Evolutionary conservation across 306 rosid species (phyloP), one percentile per base, ranked within the genome.

Genomic region (Citrullus mucosospermus): DNA sequence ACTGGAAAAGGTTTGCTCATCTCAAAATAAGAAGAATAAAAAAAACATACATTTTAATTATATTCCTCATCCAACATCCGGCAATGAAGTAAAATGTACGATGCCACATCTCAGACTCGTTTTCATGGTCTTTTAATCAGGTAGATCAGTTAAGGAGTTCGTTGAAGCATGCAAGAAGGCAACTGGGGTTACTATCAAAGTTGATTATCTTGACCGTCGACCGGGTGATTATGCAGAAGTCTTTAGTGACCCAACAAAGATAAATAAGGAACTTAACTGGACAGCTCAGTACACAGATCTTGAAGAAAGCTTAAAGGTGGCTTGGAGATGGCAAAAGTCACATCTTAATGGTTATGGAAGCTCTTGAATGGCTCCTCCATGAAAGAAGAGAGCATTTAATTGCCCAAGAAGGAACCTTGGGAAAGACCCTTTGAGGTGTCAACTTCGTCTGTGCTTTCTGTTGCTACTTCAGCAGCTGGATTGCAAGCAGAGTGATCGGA

Each of bases 131-230:
- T 82, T 75, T 36, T 75, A 75, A 66, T 53, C 89, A 91, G 98
- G 97, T 83, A 87, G 97, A 73, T 95, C 99, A 55, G 97, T 95
- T 32, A 91, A 84, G 86, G 97, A 95, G 84, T 95, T 95, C 83
- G 99, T 95, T 53, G 84, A 86, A 80, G 99, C 99, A n/a, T 95
- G 99, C 78, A 95, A 92, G 83, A 88, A 90, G 86, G 97, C 97
- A 10, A 92, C 97, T 16, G 97, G 96, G 7, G 84, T 78, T 11
- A 76, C 88, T 79, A 87, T 95, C 75, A 91, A 91, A 82, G 91
- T 95, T 15, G 93, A 90, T 6, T 90, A 77, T 78, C 97, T 92
- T 10, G 85, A 90, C 8, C 91, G 97, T 13, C 86, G 97, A 58
- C 97, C 97, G 0, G 99, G 99, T 2, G 99, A 95, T 65, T 95